Evolutionary conservation across 2,329 filamentous ascomycete genomes (phyloP), one percentile per base, ranked within the genome.

Genomic region (Cladosporium cucumerinum): DNA sequence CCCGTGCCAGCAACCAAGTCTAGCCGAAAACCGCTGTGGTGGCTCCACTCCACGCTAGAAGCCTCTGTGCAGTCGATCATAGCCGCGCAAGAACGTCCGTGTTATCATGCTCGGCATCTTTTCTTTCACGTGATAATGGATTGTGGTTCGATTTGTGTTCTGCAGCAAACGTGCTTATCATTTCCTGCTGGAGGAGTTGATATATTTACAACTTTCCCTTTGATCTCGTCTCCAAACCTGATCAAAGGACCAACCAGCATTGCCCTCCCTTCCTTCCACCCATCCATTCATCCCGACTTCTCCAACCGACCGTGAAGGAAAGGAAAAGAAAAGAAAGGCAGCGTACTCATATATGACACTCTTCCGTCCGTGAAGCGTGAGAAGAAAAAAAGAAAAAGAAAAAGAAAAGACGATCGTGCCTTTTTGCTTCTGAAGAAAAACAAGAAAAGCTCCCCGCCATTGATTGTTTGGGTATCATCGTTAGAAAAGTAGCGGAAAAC

Each of bases 381-480:
- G n/a, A 46, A n/a, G 28, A 26, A 32, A 36, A 57, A 12, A 30
- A 46, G 39, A 51, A 26, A 32, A 36, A 57, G n/a, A 30, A 58
- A 58, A 21, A n/a, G 7, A 16, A 32, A 32, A 25, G 46, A 36
- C 30, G 6, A 26, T 46, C 55, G 36, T 58, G 25, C 55, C 30
- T 52, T 54, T n/a, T 54, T 54, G 39, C 60, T 43, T 32, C 10
- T 5, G 32, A 39, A 43, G 51, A 39, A 46, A 43, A 43, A 43
- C 21, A 46, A 52, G 16, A 28, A 55, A 62, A 34, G 48, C 49
- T 62, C 28, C 60, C 60, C 60, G 60, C 60, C 52, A 46, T 18
- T 43, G 30, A 23, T 18, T 43, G 30, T 62, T 21, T 43, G 60
- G 60, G 60, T 62, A 62, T 62, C 60, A 62, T 62, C 60, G 60